Percentiles rank a stretch among this genome's conserved stretches.
phyloP scores from a whole-genome alignment of 139 green algal species.

The Chlamydomonas sphaeroides region DNA sequence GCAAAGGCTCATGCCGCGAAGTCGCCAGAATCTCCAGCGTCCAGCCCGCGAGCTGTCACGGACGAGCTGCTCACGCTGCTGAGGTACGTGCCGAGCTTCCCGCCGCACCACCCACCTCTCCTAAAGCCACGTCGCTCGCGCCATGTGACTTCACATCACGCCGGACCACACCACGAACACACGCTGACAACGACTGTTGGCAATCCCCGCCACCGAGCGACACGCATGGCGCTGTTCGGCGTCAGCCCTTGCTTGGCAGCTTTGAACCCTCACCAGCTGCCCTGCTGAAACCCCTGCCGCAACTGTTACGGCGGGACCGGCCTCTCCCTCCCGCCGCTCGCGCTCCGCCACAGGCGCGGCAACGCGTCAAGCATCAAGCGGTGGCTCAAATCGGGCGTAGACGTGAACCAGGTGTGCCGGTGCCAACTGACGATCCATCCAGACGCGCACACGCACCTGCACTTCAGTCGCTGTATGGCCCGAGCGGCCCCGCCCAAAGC shows the following conservation, averaged over 20 bases:
- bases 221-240: background rate
- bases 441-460: too few relatives aligned
- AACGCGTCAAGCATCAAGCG: conserved; percentile 21
- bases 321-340: background rate
- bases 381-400: conserved; percentile 2
- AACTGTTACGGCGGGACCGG: too few relatives aligned
- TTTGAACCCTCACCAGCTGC: too few relatives aligned
- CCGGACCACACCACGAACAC: too few relatives aligned
- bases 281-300: too few relatives aligned
- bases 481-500: too few relatives aligned
- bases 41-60: conserved; percentile 7
- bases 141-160: too few relatives aligned
- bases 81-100: background rate
- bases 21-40: background rate
- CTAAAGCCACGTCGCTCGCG: too few relatives aligned
- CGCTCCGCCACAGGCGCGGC: background rate
- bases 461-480: too few relatives aligned
- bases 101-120: background rate
- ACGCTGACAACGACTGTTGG: too few relatives aligned
- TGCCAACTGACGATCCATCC: too few relatives aligned
- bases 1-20: background rate
- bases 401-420: conserved; percentile 18
- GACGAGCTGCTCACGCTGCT: conserved; percentile 22
- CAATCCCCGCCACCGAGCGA: background rate
- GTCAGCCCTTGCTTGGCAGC: background rate